Evolutionary conservation across 177 flowering plant species (phyloP).

Genomic region (Vitis hybrid): DNA sequence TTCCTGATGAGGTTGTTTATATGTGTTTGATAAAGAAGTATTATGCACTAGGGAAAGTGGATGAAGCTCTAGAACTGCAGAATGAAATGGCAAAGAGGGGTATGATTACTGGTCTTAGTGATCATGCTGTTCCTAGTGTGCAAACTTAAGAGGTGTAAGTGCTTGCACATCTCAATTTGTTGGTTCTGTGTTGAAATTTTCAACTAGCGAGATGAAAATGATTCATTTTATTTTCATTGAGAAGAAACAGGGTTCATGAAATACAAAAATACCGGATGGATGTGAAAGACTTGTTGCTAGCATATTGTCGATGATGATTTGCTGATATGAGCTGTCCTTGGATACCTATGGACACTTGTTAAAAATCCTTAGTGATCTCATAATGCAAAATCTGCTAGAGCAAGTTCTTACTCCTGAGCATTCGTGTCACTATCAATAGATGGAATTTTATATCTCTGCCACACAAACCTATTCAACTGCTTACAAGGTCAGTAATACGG

Average conservation of each 20-base stretch:
- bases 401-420: neutral
- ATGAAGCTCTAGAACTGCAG: constrained; percentile 56
- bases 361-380: neutral
- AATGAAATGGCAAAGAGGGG: constrained; percentile 50
- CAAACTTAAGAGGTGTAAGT: constrained; percentile 22
- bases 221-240: neutral
- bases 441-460: neutral
- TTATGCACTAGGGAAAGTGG: constrained; percentile 44
- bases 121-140: constrained; percentile 16
- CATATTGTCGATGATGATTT: neutral
- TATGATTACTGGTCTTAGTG: constrained; percentile 14
- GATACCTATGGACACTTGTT: neutral
- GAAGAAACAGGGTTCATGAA: neutral
- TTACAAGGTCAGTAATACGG: neutral
- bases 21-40: constrained; percentile 50
- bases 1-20: constrained; percentile 69
- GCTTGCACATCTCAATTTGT: neutral
- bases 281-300: neutral
- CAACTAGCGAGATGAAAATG: neutral
- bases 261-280: neutral
- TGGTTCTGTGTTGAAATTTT: neutral
- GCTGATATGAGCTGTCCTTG: neutral
- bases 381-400: neutral
- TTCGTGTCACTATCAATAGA: neutral
- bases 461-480: neutral